Percentiles rank a stretch among this genome's conserved stretches.
These are phyloP conservation scores for Phytophthora pini DNA, from an alignment of 352 stramenopile species.

Conservation along the genomic window DNA sequence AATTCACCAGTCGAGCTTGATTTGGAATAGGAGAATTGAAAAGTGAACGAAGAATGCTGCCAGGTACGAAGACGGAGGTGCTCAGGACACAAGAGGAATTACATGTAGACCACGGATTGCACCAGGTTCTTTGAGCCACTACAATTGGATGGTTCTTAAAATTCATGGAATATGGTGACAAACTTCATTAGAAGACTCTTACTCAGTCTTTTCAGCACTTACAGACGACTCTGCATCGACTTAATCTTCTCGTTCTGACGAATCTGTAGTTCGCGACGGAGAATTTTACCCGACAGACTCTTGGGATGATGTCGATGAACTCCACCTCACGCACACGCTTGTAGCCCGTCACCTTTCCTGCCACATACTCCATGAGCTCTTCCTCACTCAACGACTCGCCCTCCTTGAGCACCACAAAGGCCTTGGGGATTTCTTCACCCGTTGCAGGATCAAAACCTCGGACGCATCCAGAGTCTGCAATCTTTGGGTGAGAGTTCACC, in stretches of 20 bases:
- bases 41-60: constrained; percentile 13
- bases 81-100: background rate
- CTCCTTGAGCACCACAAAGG: constrained; percentile 88
- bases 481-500: constrained; percentile 75
- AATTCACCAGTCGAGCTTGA: constrained; percentile 10
- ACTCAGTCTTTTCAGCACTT: constrained; percentile 4
- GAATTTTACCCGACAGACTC: constrained; percentile 92
- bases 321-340: constrained; percentile 91
- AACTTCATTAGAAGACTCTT: background rate
- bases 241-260: constrained; percentile 45
- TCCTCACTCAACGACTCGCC: constrained; percentile 55
- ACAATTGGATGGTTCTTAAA: background rate
- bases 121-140: constrained; percentile 1
- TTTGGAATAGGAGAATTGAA: constrained; percentile 17
- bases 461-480: constrained; percentile 58
- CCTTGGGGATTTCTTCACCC: constrained; percentile 91
- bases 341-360: constrained; percentile 77
- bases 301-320: constrained; percentile 92
- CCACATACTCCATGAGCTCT: constrained; percentile 85
- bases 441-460: constrained; percentile 53
- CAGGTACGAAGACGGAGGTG: background rate
- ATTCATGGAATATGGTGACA: background rate
- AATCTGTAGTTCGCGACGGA: constrained; percentile 81
- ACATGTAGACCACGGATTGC: background rate
- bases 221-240: constrained; percentile 32